Percentiles rank a stretch among this genome's conserved stretches.
Conservation (phyloP, 768 basidiomycete species). For the Pulveroboletus sp. region DNA sequence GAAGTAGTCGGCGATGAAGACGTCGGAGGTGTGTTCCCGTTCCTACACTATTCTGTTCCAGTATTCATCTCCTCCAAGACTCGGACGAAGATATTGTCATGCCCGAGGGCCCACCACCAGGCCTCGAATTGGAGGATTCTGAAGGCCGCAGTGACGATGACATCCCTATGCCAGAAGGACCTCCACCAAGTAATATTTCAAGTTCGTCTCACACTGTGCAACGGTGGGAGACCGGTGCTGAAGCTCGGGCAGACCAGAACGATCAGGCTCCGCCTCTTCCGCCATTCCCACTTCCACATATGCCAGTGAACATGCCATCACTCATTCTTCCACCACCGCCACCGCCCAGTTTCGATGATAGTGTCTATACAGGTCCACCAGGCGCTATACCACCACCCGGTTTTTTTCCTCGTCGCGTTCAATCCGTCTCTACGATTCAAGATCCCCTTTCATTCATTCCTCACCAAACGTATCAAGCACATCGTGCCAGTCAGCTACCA, state of each 20-base stretch:
- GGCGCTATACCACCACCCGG: constrained; percentile 53
- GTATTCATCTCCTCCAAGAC: constrained; percentile 7
- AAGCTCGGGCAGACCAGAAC: constrained; percentile 8
- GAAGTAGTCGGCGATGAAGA: constrained; percentile 68
- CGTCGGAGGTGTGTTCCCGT: constrained; percentile 36
- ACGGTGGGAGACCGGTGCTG: not conserved
- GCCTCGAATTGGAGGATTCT: constrained; percentile 33
- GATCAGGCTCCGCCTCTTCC: constrained; percentile 2
- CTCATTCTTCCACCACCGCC: constrained; percentile 12
- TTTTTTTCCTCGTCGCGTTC: constrained; percentile 57
- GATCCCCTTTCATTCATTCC: constrained; percentile 77
- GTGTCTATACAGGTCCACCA: constrained; percentile 6
- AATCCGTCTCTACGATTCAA: constrained; percentile 55
- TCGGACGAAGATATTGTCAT: constrained; percentile 62
- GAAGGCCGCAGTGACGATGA: constrained; percentile 70
- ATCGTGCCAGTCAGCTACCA: constrained; percentile 45
- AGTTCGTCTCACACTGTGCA: constrained; percentile 13
- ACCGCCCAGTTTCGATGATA: constrained; percentile 11
- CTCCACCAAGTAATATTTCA: constrained; percentile 45
- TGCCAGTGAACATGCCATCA: constrained; percentile 18
- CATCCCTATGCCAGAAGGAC: constrained; percentile 86
- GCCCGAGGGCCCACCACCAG: constrained; percentile 62
- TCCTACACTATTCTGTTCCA: not conserved
- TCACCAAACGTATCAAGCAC: constrained; percentile 76
- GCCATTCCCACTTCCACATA: constrained; percentile 22